Evolutionary conservation across 805 yeast genomes (phyloP), one percentile per base, ranked within the genome.

Genomic region (Diddensiella caesifluorescens): DNA sequence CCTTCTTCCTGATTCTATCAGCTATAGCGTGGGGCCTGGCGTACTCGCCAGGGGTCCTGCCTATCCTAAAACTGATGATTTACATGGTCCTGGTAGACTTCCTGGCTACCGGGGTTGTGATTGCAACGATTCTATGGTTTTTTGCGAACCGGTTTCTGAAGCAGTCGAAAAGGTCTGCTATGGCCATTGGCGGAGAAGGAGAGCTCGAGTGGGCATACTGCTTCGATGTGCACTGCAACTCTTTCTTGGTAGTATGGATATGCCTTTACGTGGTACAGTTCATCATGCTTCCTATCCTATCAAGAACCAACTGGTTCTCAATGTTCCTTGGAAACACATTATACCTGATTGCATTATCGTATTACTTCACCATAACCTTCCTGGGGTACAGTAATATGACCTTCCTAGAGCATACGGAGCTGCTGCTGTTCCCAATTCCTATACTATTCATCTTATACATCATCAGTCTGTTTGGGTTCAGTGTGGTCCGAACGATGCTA

Each of bases 11-110:
- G 21, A 69, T 77, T 1, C 59, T 85, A 3, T 78, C 89, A 47
- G 95, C 96, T 0, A 56, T 89, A 18, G 92, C 87, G 1, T 88
- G 96, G 96, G 95, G 96, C 3, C 62, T 84, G 37, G 83, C 87
- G 1, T 88, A 85, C 58, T 73, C 84, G 2, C 82, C 87, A 3
- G 69, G 74, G 3, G 48, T 83, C 4, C 44, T 72, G 19, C 80
- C 82, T 10, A 76, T 85, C 15, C 46, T 84, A 45, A 76, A 74
- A 54, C 70, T 88, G 55, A 75, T 88, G 42, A 53, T 84, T 19
- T 83, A 85, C 60, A 85, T 87, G 95, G 94, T 89, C 16, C 63
- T 82, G 42, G 75, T 88, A 26, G 96, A 89, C 57, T 88, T 88
- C 59, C 72, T 86, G 45, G 62, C 80, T 7, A 65, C 78, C 20